These are phyloP conservation scores for Calonectria pseudoturangicola DNA, from an alignment of 2,329 filamentous ascomycete genomes.

Conservation along the genomic window DNA sequence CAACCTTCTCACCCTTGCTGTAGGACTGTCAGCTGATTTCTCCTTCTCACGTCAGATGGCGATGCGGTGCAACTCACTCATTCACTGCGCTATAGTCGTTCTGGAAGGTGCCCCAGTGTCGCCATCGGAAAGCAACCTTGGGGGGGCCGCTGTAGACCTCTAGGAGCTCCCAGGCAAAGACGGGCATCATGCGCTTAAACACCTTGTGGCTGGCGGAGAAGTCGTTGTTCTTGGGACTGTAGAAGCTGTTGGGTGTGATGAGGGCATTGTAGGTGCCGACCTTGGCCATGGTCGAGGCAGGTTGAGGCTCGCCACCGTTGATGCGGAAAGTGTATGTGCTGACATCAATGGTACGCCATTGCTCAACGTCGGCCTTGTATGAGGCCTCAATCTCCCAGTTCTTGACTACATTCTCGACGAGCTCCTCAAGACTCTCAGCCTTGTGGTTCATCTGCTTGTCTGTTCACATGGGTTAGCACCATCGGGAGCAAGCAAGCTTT, in stretches of 20 bases:
- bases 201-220: conserved; percentile 80
- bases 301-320: conserved; percentile 75
- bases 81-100: conserved; percentile 80
- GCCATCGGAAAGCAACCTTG: conserved; percentile 77
- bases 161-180: conserved; percentile 82
- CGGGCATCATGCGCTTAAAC: conserved; percentile 84
- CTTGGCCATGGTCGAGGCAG: conserved; percentile 78
- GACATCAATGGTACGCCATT: conserved; percentile 80
- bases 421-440: conserved; percentile 72
- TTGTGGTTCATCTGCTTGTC: conserved; percentile 75
- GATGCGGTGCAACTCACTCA: conserved; percentile 66
- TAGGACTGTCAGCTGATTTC: conserved; percentile 30
- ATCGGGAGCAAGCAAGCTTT: not conserved
- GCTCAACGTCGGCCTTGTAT: conserved; percentile 76
- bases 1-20: conserved; percentile 78
- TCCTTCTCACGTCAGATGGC: not conserved
- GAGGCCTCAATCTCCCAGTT: conserved; percentile 84
- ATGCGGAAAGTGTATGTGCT: conserved; percentile 77
- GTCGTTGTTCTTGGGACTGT: conserved; percentile 76
- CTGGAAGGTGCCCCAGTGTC: conserved; percentile 81
- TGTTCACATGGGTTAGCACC: conserved; percentile 54
- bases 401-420: conserved; percentile 82
- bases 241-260: conserved; percentile 78
- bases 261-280: conserved; percentile 83
- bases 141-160: conserved; percentile 81